Base-by-base conservation (phyloP, 164 flowering plant species). In the Vitis amurensis region DNA sequence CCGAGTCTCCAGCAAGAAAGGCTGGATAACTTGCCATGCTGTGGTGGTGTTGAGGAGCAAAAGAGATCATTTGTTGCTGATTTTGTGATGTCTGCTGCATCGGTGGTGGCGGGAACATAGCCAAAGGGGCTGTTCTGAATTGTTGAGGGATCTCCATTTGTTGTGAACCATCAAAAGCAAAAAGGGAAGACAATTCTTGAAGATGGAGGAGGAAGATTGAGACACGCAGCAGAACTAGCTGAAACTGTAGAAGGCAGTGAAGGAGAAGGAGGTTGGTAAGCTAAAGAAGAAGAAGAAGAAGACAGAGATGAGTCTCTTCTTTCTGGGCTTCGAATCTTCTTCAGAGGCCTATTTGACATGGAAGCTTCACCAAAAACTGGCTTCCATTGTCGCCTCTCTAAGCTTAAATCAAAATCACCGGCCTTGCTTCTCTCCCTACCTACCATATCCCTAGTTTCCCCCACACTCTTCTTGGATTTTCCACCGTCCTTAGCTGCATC, bases 21-120 rank as follows among this genome's bases (percentile, higher is more conserved):
- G 79, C 80, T 0, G 84, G 79, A 68, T 60, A 68, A 66, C 2
- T 63, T n/a, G 60, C 57, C 67, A 11, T 68, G 66, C 27, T 68
- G 83, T n/a, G 7, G 4, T 73, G 62, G 16, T 72, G 80, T 0
- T 74, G 76, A 15, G 85, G 78, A 15, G 73, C 68, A 50, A 94
- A 94, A n/a, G 97, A 90, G 9, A 93, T 91, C 97, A 94, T 90
- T n/a, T 84, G 89, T 62, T 84, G 89, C 56, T 84, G 86, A 52
- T 73, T 75, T 12, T 73, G 81, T 23, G 61, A 64, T 16, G 64
- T 67, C 15, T 68, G 84, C 14, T 60, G 74, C 7, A 17, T 74
- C 14, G 55, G 68, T 7, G 27, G 74, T 5, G 73, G 69, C 1
- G n/a, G 74, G 37, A 61, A 70, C 29, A 61, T 15, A 15, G 80